These are phyloP conservation scores for Phylloboletellus chloephorus DNA, from an alignment of 1,284 basidiomycete genomes.

Conservation along the genomic window DNA sequence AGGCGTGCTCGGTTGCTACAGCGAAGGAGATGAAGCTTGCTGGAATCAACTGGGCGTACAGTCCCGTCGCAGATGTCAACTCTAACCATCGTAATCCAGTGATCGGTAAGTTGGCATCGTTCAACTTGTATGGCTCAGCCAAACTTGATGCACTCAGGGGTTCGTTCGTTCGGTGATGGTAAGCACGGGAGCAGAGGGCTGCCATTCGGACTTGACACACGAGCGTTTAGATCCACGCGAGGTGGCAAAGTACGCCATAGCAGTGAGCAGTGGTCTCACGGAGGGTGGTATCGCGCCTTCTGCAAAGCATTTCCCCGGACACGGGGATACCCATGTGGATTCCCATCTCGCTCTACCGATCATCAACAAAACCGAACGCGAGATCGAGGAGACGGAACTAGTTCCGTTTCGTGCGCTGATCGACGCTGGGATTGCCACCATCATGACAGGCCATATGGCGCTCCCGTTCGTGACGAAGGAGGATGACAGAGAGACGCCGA, in stretches of 20 bases:
- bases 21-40: constrained; percentile 52
- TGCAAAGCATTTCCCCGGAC: constrained; percentile 68
- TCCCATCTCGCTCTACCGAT: constrained; percentile 63
- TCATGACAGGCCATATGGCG: constrained; percentile 72
- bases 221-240: constrained; percentile 42
- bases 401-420: constrained; percentile 52
- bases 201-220: neutral
- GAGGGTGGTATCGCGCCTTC: constrained; percentile 50
- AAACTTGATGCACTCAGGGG: constrained; percentile 37
- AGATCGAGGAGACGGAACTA: constrained; percentile 46
- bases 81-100: constrained; percentile 62
- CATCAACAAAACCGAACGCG: constrained; percentile 45
- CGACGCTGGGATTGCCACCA: constrained; percentile 39
- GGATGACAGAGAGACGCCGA: constrained; percentile 46
- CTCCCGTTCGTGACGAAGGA: constrained; percentile 47
- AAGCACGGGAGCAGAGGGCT: neutral
- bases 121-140: neutral
- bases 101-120: constrained; percentile 44
- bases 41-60: constrained; percentile 66
- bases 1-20: constrained; percentile 44
- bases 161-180: constrained; percentile 68
- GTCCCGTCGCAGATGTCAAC: constrained; percentile 68
- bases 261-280: constrained; percentile 46
- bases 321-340: constrained; percentile 66
- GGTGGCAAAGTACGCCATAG: constrained; percentile 45